Evolutionary conservation across 768 basidiomycete genomes (phyloP).

Genomic region (Hygrophorus russula): DNA sequence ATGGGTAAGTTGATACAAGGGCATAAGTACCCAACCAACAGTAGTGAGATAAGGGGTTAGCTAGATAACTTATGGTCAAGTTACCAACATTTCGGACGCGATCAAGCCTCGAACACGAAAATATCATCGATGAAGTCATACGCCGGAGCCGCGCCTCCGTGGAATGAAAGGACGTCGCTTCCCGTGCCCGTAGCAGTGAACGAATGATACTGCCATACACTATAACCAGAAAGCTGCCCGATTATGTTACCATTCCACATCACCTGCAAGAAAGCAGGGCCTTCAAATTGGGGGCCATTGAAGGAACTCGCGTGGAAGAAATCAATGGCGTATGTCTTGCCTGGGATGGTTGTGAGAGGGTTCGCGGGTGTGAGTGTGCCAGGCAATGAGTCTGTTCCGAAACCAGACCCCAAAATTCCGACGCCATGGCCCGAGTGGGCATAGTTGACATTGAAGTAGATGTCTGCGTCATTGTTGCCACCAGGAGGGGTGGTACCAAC

Average conservation of each 20-base stretch:
- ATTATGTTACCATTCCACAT: slow-evolving; percentile 10
- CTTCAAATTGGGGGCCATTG: slow-evolving; percentile 7
- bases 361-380: slow-evolving; percentile 6
- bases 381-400: slow-evolving; percentile 6
- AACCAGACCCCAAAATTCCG: slow-evolving; percentile 10
- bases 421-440: slow-evolving; percentile 9
- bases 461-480: neutral
- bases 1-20: too few relatives aligned
- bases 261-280: slow-evolving; percentile 7
- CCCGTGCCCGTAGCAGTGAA: slow-evolving; percentile 7
- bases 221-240: slow-evolving; percentile 7
- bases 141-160: slow-evolving; percentile 10
- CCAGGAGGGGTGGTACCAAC: neutral
- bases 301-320: slow-evolving; percentile 12
- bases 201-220: slow-evolving; percentile 6
- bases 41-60: too few relatives aligned
- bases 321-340: slow-evolving; percentile 8
- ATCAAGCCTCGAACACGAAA: slow-evolving; percentile 7
- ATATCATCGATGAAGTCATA: slow-evolving; percentile 12
- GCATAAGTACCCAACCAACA: too few relatives aligned
- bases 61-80: too few relatives aligned
- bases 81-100: neutral
- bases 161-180: slow-evolving; percentile 8
- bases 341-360: slow-evolving; percentile 5
- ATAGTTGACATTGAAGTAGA: slow-evolving; percentile 9